A percentile compares a stretch with the other conserved stretches of the same genome.
Conservation (phyloP, 2,329 filamentous ascomycete species). For the Arachnomyces sp. region DNA sequence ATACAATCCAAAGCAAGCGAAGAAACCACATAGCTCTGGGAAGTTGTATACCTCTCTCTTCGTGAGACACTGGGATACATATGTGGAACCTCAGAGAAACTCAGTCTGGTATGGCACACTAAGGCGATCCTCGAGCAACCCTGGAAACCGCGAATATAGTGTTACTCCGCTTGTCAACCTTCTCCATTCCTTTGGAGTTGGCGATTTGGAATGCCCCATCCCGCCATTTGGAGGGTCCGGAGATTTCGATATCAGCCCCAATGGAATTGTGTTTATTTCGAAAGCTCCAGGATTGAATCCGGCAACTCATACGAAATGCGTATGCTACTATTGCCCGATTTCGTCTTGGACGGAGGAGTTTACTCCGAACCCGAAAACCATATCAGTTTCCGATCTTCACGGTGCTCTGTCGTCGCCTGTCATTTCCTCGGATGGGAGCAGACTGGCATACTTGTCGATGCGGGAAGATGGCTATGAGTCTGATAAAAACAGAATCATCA, state of each 20-base stretch:
- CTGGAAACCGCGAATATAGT: slow-evolving; percentile 26
- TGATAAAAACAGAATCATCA: slow-evolving; percentile 37
- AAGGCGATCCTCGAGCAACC: slow-evolving; percentile 30
- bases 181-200: slow-evolving; percentile 30
- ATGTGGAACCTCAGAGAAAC: slow-evolving; percentile 41
- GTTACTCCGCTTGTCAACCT: slow-evolving; percentile 37
- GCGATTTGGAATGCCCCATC: slow-evolving; percentile 39
- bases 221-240: slow-evolving; percentile 40
- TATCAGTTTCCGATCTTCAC: slow-evolving; percentile 20
- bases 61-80: slow-evolving; percentile 47
- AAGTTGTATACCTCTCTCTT: slow-evolving; percentile 44
- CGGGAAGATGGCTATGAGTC: slow-evolving; percentile 39
- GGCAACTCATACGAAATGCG: slow-evolving; percentile 39
- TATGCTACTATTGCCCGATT: slow-evolving; percentile 38
- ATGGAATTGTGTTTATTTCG: slow-evolving; percentile 38
- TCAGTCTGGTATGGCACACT: slow-evolving; percentile 43
- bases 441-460: slow-evolving; percentile 38
- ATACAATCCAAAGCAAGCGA: slow-evolving; percentile 42
- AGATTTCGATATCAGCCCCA: slow-evolving; percentile 39
- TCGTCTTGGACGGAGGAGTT: slow-evolving; percentile 33
- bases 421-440: slow-evolving; percentile 36
- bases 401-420: slow-evolving; percentile 40
- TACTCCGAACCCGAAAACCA: slow-evolving; percentile 19
- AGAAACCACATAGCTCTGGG: slow-evolving; percentile 38
- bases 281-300: slow-evolving; percentile 39